phyloP scores from a whole-genome alignment of 129 eudicot genomes.

The Pulicaria dysenterica region DNA sequence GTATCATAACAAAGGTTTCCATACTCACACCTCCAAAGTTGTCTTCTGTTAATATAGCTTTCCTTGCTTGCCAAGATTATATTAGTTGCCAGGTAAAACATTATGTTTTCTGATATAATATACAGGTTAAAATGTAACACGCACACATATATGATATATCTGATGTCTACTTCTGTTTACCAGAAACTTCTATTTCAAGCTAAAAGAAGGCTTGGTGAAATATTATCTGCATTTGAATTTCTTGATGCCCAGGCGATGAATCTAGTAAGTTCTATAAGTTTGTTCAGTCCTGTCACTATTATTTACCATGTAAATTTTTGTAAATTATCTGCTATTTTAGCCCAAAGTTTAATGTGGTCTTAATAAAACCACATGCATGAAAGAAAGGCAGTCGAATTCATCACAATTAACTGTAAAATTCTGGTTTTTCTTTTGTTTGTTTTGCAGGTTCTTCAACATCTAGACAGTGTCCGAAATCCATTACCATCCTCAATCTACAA shows the following conservation, averaged over 20 bases:
- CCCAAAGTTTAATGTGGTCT: conserved; percentile 8
- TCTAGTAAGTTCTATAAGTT: conserved; percentile 49
- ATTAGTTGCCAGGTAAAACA: conserved; percentile 82
- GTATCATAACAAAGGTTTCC: conserved; percentile 78
- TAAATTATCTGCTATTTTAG: background rate
- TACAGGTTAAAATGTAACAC: background rate
- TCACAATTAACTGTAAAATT: background rate
- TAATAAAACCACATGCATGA: background rate
- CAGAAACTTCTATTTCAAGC: conserved; percentile 87
- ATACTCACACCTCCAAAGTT: conserved; percentile 92
- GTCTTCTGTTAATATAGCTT: conserved; percentile 80
- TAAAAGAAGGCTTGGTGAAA: conserved; percentile 85
- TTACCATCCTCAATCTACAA: conserved; percentile 76
- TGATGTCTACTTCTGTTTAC: conserved; percentile 16
- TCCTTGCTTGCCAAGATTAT: conserved; percentile 93
- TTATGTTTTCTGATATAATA: background rate
- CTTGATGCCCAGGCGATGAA: conserved; percentile 80
- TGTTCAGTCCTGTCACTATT: conserved; percentile 3
- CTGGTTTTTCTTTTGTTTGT: conserved; percentile 18
- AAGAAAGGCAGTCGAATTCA: background rate
- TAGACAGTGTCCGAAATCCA: conserved; percentile 91
- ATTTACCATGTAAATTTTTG: background rate
- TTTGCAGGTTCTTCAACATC: conserved; percentile 68
- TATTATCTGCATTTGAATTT: conserved; percentile 95
- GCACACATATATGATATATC: background rate